phyloP scores from a whole-genome alignment of 805 yeast species.

The Candida quercuum region DNA sequence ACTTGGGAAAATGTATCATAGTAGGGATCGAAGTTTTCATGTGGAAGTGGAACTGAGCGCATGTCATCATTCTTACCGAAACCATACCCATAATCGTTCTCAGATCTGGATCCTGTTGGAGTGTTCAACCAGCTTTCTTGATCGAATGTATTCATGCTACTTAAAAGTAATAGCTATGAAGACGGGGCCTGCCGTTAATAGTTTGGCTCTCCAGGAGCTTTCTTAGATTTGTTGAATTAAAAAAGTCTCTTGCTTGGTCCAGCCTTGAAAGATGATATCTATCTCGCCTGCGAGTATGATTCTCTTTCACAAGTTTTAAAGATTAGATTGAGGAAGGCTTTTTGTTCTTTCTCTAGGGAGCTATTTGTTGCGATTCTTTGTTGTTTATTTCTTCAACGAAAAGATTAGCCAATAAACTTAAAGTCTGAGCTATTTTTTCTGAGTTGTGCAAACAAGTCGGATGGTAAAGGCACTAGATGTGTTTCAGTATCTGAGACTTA shows the following conservation, averaged over 20 bases:
- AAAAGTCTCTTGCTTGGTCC: conserved; percentile 3
- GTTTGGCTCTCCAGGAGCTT: not conserved
- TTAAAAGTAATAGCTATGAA: not conserved
- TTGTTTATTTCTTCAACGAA: not conserved
- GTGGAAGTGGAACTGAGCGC: conserved; percentile 3
- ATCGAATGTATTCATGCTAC: not conserved
- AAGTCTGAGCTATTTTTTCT: no score
- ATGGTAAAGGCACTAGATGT: no score
- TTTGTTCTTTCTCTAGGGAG: not conserved
- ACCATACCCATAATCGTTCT: not conserved
- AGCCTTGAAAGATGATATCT: conserved; percentile 4
- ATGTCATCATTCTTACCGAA: not conserved
- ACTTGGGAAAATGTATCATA: conserved; percentile 4
- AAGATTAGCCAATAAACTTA: no score
- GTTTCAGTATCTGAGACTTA: no score
- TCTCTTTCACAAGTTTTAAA: conserved; percentile 3
- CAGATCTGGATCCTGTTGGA: no score
- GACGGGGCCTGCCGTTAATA: not conserved
- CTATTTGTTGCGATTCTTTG: not conserved
- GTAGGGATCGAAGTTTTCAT: conserved; percentile 4
- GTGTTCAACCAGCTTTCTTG: not conserved
- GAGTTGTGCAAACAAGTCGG: no score
- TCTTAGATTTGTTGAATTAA: not conserved
- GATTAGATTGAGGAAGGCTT: not conserved
- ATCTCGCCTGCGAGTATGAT: conserved; percentile 5